Evolutionary conservation across 116 monocot species (phyloP), one percentile per base, ranked within the genome.

Genomic region (Papilionanthe hybrid): DNA sequence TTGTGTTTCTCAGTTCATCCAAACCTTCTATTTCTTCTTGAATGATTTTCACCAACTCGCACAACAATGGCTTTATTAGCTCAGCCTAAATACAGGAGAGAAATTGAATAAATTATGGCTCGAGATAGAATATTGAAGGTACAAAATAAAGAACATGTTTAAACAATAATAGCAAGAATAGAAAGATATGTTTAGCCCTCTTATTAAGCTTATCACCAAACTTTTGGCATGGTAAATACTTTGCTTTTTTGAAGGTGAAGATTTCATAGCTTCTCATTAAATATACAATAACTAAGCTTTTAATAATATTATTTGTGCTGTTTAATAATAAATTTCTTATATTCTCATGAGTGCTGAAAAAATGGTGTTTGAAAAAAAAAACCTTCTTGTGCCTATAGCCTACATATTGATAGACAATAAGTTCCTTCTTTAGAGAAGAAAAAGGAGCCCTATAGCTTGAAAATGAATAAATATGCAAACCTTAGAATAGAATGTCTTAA

Each of bases 401-500:
- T 49, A 49, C 12, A 49, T 49, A 9, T 49, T 49, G 13, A 49
- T 49, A 49, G 13, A 11, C 49, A 49, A 19, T 15, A 75, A 42
- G 19, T 20, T 1, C 23, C 4, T 72, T 1, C 12, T 75, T 9
- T 48, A 49, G 41, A 75, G 27, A 50, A 53, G 4, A 53, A 17
- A 17, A 4, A 53, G 15, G 17, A 53, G 53, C 18, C 2, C 3
- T n/a, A 76, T 7, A 2, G 20, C 28, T 23, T 1, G 0, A 18
- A 30, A 10, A 76, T 29, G 1, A 19, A 53, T 53, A 53, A 53
- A 18, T 53, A 53, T 53, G 3, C 77, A 50, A 65, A 92, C 87
- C 85, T 79, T 82, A 4, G 78, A 73, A 78, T 82, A 85, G 72
- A 92, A 92, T 6, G 13, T 75, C 44, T 47, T 80, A 43, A 89